Conservation (phyloP, 1,284 basidiomycete species). For the Takashimella koratensis region DNA sequence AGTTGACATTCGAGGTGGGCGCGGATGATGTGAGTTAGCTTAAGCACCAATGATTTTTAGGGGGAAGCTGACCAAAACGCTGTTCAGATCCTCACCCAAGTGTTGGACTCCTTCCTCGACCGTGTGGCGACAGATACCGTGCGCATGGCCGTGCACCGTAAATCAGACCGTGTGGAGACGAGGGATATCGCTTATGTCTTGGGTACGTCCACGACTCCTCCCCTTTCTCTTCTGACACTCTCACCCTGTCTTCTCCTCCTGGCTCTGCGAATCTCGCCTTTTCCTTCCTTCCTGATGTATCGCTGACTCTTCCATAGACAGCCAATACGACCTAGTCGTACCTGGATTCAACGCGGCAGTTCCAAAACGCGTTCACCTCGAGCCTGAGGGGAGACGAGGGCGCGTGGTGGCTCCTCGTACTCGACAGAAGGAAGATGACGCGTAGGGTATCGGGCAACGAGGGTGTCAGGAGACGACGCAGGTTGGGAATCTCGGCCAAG, state of each 20-base stretch:
- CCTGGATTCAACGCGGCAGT: constrained; percentile 38
- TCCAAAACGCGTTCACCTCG: constrained; percentile 28
- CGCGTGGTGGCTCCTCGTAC: constrained; percentile 14
- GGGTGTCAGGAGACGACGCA: too few species aligned
- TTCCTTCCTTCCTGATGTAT: too few species aligned
- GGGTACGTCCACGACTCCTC: too few species aligned
- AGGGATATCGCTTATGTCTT: constrained; percentile 39
- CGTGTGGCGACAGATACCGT: constrained; percentile 26
- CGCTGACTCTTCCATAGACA: too few species aligned
- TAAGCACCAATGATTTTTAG: too few species aligned
- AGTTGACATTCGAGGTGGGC: constrained; percentile 35
- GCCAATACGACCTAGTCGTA: constrained; percentile 29
- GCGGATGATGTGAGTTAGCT: constrained; percentile 28
- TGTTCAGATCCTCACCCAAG: constrained; percentile 27
- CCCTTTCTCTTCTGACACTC: too few species aligned
- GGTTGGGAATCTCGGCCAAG: too few species aligned
- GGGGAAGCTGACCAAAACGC: too few species aligned
- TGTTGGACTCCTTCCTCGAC: constrained; percentile 31
- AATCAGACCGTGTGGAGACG: constrained; percentile 31
- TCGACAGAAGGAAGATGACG: constrained; percentile 4
- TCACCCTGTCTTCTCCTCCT: too few species aligned
- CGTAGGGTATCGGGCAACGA: too few species aligned
- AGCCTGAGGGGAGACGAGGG: constrained; percentile 25
- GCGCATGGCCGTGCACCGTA: constrained; percentile 38
- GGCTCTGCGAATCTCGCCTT: too few species aligned